Evolutionary conservation across 192 early-diverging fungal genomes (phyloP), one percentile per base, ranked within the genome.

Genomic region (Dimargaris verticillata): DNA sequence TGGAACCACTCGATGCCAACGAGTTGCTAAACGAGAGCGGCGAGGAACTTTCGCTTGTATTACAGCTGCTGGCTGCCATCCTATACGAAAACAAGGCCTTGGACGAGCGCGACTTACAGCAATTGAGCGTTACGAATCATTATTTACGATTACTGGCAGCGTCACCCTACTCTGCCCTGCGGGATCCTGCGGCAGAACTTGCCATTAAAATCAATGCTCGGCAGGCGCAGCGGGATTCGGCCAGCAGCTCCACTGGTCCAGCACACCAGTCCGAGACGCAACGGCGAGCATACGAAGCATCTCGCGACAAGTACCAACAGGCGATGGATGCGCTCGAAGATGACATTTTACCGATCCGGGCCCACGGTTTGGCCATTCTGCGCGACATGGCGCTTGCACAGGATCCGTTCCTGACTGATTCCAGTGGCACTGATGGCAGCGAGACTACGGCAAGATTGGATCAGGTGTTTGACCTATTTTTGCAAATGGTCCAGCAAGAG

Each of bases 351-450:
- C 94, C 94, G 0, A 82, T 97, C 5, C 77, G 84, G 28, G 94
- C 92, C 4, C 86, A 92, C 43, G 94, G 94, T 6, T 81, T 95
- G 59, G 78, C 78, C 10, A 78, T 86, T 64, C 68, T 97, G 48
- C 81, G 84, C 43, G 80, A 86, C 63, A 76, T 97, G 85, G 77
- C 95, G 4, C 72, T 93, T 9, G 63, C 73, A 5, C 80, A 76
- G 46, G 83, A 88, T 67, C 74, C 80, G 1, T 67, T 75, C 0
- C 68, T 86, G 22, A 62, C 79, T 18, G 55, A 62, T 5, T 7
- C 33, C 7, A 38, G 33, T 38, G 59, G 44, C 61, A 38, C 7
- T 6, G 77, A 78, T 1, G 69, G 68, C 1, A 67, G 69, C 2
- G 74, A 81, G 47, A 7, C 33, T 38, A 38, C 33, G 7, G 33